phyloP scores from a whole-genome alignment of 2,329 filamentous ascomycete species.

The Lasiodiplodia sp. region DNA sequence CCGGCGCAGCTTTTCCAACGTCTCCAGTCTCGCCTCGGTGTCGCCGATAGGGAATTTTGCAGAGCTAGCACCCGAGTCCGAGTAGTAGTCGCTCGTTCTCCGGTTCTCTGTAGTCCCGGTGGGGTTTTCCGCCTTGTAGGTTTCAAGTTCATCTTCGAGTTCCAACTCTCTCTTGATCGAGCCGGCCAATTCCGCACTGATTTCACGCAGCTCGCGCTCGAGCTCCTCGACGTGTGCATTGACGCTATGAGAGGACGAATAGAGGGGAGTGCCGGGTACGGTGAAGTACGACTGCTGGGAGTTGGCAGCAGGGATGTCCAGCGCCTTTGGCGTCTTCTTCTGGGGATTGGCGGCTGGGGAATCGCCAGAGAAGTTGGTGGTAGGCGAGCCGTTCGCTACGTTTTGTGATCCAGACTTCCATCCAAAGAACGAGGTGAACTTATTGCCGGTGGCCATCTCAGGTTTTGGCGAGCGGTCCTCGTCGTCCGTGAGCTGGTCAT shows the following conservation, averaged over 20 bases:
- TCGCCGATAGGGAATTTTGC: slow-evolving; percentile 75
- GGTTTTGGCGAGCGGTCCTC: slow-evolving; percentile 32
- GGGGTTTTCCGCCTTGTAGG: slow-evolving; percentile 77
- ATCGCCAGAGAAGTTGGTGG: slow-evolving; percentile 66
- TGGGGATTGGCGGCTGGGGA: slow-evolving; percentile 61
- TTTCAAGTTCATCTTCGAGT: slow-evolving; percentile 90
- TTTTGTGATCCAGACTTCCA: slow-evolving; percentile 66
- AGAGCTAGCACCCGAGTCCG: slow-evolving; percentile 90
- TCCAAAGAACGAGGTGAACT: slow-evolving; percentile 71
- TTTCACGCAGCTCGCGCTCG: slow-evolving; percentile 91
- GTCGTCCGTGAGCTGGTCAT: slow-evolving; percentile 39
- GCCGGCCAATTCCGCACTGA: slow-evolving; percentile 88
- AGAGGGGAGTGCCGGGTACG: slow-evolving; percentile 55
- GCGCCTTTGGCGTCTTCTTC: slow-evolving; percentile 50
- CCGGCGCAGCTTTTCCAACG: slow-evolving; percentile 83
- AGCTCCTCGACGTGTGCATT: slow-evolving; percentile 79
- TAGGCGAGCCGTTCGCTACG: slow-evolving; percentile 63
- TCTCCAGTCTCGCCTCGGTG: slow-evolving; percentile 64
- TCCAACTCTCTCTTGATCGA: slow-evolving; percentile 97
- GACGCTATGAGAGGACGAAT: slow-evolving; percentile 52
- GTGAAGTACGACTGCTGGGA: slow-evolving; percentile 52
- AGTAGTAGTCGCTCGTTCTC: slow-evolving; percentile 96
- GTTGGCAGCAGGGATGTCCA: slow-evolving; percentile 62
- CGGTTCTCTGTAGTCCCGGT: slow-evolving; percentile 67
- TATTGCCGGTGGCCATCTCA: slow-evolving; percentile 51